Evolutionary conservation across 2,329 filamentous ascomycete species (phyloP), one percentile per base, ranked within the genome.

Genomic region (Colletotrichum somersetense): DNA sequence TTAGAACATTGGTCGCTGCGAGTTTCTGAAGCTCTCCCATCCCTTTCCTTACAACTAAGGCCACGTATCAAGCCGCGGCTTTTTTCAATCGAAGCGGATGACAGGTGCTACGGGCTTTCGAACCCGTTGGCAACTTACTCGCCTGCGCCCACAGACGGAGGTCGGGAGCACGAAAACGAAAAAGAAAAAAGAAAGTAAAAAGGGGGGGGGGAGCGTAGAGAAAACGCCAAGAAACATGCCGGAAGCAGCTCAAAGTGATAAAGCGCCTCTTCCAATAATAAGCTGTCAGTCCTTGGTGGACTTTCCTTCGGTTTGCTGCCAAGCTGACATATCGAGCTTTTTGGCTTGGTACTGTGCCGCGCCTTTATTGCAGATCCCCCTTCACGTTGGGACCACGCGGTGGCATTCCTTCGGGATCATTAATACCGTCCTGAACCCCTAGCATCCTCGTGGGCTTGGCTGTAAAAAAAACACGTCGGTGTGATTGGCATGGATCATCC

Each of bases 331-430:
- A 1, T 26, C 26, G 11, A 11, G 12, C 8, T 8, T 40, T 33
- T 23, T 7, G 33, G 48, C 7, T 53, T n/a, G 5, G 8, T 30
- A 46, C 16, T 30, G 30, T 38, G 65, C 42, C 14, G 20, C 38
- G 26, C 2, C 64, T 46, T 62, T 56, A 40, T 65, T 67, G 68
- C 50, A 67, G 42, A 62, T 62, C 50, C 63, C 67, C 42, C n/a
- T n/a, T 10, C 16, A 16, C 40, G 14, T 40, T 57, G 46, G 56
- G 33, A 56, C 40, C 56, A 30, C 20, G 12, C 26, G 33, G 56
- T 23, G 57, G 42, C 26, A 42, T 67, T 67, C 57, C 48, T 57
- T 46, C 50, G 33, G 48, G 67, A 26, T 12, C 16, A 18, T 33
- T 33, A 14, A 53, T 52, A 33, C n/a, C 20, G 6, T 42, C 12